Conservation (phyloP, 1,284 basidiomycete genomes). For the Anthracocystis walkeri region DNA sequence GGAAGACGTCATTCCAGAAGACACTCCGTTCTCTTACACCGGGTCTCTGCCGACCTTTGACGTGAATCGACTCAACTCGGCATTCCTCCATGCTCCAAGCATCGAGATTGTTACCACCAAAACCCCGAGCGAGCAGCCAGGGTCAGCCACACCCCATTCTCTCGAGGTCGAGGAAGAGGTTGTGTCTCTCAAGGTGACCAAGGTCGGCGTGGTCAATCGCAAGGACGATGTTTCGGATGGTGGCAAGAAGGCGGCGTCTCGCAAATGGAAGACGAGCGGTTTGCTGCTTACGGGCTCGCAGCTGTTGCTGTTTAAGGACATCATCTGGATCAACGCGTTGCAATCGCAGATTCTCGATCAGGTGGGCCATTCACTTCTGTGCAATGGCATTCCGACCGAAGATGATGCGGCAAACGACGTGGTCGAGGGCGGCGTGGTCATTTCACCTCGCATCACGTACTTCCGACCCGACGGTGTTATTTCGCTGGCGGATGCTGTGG, state of each 20-base stretch:
- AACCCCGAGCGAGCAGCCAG: conserved; percentile 16
- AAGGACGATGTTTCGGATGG: conserved; percentile 80
- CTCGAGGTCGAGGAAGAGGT: conserved; percentile 36
- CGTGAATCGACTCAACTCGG: conserved; percentile 48
- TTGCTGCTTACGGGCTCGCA: conserved; percentile 90
- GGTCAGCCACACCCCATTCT: conserved; percentile 5
- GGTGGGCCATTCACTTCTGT: conserved; percentile 48
- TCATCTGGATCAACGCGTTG: conserved; percentile 76
- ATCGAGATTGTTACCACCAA: conserved; percentile 62
- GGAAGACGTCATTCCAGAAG: conserved; percentile 54
- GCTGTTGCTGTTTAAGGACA: conserved; percentile 90
- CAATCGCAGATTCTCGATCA: conserved; percentile 73
- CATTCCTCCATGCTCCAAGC: conserved; percentile 57
- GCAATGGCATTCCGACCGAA: conserved; percentile 41
- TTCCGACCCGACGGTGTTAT: conserved; percentile 89
- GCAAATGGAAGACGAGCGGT: conserved; percentile 90
- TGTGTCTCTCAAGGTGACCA: conserved; percentile 79
- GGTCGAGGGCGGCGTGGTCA: conserved; percentile 64
- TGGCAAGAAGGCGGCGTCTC: conserved; percentile 79
- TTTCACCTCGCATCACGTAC: conserved; percentile 74
- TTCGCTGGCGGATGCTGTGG: conserved; percentile 73
- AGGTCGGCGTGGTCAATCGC: conserved; percentile 83
- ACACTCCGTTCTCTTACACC: conserved; percentile 55
- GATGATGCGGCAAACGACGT: conserved; percentile 14
- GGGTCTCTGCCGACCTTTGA: conserved; percentile 46